Conservation (phyloP, 345 rosid species). For the Eucalyptus marginata region DNA sequence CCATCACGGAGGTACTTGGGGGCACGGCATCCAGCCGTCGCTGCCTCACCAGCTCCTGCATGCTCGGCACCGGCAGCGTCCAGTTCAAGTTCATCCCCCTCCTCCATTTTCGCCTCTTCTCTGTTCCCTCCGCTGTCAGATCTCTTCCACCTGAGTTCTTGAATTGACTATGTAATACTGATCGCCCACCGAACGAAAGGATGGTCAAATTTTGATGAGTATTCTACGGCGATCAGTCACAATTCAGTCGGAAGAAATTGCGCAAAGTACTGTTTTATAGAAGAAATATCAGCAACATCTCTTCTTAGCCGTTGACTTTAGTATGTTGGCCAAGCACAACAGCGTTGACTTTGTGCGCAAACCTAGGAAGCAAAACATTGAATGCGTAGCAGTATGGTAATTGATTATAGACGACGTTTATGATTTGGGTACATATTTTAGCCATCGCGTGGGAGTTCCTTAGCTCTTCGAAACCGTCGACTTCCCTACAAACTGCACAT, state of each 20-base stretch:
- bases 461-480: too few species aligned
- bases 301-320: too few species aligned
- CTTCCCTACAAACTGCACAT: background rate
- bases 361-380: too few species aligned
- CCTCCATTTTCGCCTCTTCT: background rate
- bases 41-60: conserved; percentile 9
- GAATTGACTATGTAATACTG: background rate
- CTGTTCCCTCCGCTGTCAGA: background rate
- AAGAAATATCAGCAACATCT: background rate
- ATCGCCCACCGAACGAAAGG: background rate
- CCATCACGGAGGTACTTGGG: conserved; percentile 4
- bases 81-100: background rate
- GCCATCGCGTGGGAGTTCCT: too few species aligned
- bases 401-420: too few species aligned
- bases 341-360: too few species aligned
- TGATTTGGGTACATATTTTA: too few species aligned
- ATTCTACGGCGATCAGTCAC: background rate
- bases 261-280: background rate
- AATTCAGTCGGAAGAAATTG: background rate
- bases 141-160: background rate
- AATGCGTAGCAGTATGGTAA: too few species aligned
- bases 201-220: background rate
- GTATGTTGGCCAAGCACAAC: too few species aligned
- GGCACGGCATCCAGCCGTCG: background rate
- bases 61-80: conserved; percentile 15